Base-by-base conservation (phyloP, 2,329 filamentous ascomycete species). In the Trichoderma endophyticum region DNA sequence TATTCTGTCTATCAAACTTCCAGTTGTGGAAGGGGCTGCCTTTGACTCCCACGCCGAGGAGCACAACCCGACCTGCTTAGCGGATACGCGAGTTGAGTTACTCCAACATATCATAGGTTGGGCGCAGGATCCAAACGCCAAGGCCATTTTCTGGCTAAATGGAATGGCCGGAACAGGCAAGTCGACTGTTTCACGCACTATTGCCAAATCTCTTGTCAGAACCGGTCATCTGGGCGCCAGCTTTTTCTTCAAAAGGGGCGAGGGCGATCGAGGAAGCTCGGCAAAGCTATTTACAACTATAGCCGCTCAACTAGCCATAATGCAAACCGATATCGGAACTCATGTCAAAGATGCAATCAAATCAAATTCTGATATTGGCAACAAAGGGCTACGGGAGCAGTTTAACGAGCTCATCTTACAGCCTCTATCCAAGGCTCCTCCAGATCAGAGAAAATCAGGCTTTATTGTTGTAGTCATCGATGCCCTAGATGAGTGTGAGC, bases 171-270 rank as follows among this genome's bases (percentile, higher is more conserved):
- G 64, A 5, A 67, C 64, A 1, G 64, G 64, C 2, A 68, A 68
- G 24, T 68, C 65, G 14, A 68, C 65, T 4, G 6, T 68, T 59
- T 68, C 65, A 2, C 65, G 65, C 24, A 68, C 65, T 6, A 14
- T 68, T 15, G 65, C 65, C 8, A 6, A 34, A 7, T 39, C 51
- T 43, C 36, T 68, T 8, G 7, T 6, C 7, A n/a, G 6, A 9
- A 26, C 32, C 34, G 24, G 65, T 34, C 34, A 30, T 59, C 30
- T 68, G 0, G 65, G 51, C 15, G 65, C 65, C 2, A 68, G 34
- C 6, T 68, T 68, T 8, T 68, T 68, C 65, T 68, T 68, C 34
- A 60, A 68, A 3, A 18, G 65, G 48, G 65, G 65, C 8, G 51
- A 68, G 32, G 34, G 65, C 24, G 65, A 68, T 28, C 65, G 65